Evolutionary conservation across 2,329 filamentous ascomycete genomes (phyloP).

Genomic region (Aspergillus glaucus): DNA sequence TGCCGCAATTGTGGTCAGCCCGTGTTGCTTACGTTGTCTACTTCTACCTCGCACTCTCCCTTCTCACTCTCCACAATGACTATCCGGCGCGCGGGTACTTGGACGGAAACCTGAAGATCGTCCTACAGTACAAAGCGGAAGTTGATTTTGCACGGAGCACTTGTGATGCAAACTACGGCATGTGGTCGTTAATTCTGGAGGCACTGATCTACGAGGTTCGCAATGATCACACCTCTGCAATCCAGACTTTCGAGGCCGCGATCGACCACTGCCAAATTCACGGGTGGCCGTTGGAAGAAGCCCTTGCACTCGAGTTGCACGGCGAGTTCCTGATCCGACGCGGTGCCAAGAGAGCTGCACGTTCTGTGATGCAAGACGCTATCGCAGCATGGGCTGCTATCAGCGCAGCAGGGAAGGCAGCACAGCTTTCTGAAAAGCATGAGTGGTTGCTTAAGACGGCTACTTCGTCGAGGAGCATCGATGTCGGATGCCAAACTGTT

Average conservation of each 20-base stretch:
- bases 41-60: constrained; percentile 41
- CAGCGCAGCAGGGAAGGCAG: constrained; percentile 53
- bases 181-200: constrained; percentile 52
- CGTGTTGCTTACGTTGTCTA: constrained; percentile 38
- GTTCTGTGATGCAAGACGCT: constrained; percentile 52
- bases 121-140: constrained; percentile 45
- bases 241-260: constrained; percentile 42
- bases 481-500: constrained; percentile 53
- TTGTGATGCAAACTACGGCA: constrained; percentile 55
- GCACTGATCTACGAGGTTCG: constrained; percentile 50
- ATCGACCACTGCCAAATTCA: constrained; percentile 56
- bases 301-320: constrained; percentile 55
- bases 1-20: constrained; percentile 42
- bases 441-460: constrained; percentile 56
- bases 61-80: constrained; percentile 39
- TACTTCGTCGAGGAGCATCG: constrained; percentile 45
- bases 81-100: constrained; percentile 39
- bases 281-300: constrained; percentile 54
- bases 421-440: constrained; percentile 52
- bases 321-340: constrained; percentile 52
- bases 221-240: constrained; percentile 39
- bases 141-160: constrained; percentile 48
- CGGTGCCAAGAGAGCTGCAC: constrained; percentile 54
- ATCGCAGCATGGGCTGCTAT: constrained; percentile 55
- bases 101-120: constrained; percentile 42